Evolutionary conservation across 1,284 basidiomycete genomes (phyloP), one percentile per base, ranked within the genome.

Genomic region (Erythrobasidium hasegawianum): DNA sequence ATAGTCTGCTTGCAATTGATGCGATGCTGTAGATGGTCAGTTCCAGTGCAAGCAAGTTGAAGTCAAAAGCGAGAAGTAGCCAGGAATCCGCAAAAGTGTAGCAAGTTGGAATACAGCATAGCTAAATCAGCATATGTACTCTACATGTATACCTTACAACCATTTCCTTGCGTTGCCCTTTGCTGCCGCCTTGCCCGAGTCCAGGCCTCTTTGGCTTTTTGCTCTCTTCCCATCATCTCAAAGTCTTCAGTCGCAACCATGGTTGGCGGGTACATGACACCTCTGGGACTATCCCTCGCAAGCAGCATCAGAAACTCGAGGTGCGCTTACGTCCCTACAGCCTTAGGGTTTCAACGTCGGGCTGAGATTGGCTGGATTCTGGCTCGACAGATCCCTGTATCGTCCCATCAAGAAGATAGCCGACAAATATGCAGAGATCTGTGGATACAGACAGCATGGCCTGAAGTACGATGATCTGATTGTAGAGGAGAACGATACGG

Each of bases 401-500:
- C 82, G 80, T 67, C 81, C 84, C 79, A 73, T 96, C 72, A 86
- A 85, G 73, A 92, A 93, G 64, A 71, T 97, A 68, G 89, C 93
- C 13, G 83, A 84, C 74, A 88, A 88, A 82, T 97, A 96, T 78
- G 88, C 87, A 72, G 79, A 88, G 76, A 80, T 86, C 61, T 80
- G 87, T 49, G 93, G 94, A 50, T 90, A 95, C 83, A 85, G 94
- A 74, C 83, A 87, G 78, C 83, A 90, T 77, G 95, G 95, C 73
- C 85, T 97, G 78, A 87, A 85, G 76, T 96, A 96, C 79, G 95
- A 98, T 78, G 95, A 98, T 83, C 84, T 98, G 74, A 81, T 97
- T 71, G 81, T 88, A 68, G 93, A 97, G 80, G 95, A 97, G 81
- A 84, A 86, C 68, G 80, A 81, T 20, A 84, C 87, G 70, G 89